Percentiles rank a stretch among this genome's conserved stretches.
Conservation (phyloP, 2,329 filamentous ascomycete genomes). For the Calonectria hongkongensis region DNA sequence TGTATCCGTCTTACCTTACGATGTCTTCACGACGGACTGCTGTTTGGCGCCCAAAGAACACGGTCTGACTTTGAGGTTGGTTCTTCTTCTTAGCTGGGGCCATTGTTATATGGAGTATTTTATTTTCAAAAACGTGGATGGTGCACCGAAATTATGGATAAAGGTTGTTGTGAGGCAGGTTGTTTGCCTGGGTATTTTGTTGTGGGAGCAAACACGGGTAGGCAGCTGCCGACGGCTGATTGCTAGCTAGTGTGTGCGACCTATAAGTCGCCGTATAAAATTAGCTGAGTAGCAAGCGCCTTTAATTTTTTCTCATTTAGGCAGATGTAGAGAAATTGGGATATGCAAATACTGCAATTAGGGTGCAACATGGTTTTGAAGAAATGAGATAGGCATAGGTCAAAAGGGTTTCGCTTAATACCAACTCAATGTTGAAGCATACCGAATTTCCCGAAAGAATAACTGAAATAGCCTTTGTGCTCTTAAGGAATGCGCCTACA, state of each 20-base stretch:
- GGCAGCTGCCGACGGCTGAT: slow-evolving; percentile 1
- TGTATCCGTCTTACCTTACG: slow-evolving; percentile 32
- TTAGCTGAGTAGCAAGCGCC: background rate
- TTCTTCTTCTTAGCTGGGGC: slow-evolving; percentile 14
- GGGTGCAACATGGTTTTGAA: background rate
- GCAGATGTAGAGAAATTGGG: too few relatives aligned
- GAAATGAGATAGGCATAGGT: background rate
- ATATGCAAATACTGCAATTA: too few relatives aligned
- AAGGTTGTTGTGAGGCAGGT: background rate
- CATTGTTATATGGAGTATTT: slow-evolving; percentile 34
- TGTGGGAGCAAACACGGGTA: background rate
- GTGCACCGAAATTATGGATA: background rate
- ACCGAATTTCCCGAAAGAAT: background rate
- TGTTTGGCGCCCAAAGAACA: slow-evolving; percentile 51
- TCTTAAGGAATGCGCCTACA: background rate
- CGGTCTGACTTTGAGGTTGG: slow-evolving; percentile 36
- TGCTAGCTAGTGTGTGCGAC: background rate
- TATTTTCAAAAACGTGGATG: background rate
- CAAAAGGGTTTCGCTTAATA: too few relatives aligned
- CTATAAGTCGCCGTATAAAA: background rate
- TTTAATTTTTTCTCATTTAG: too few relatives aligned
- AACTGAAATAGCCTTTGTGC: background rate
- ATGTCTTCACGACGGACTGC: slow-evolving; percentile 38
- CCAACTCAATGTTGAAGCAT: background rate
- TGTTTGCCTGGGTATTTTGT: background rate